Evolutionary conservation across 1,139 yeast species (phyloP), one percentile per base, ranked within the genome.

Genomic region (Yamadazyma jaroonii): DNA sequence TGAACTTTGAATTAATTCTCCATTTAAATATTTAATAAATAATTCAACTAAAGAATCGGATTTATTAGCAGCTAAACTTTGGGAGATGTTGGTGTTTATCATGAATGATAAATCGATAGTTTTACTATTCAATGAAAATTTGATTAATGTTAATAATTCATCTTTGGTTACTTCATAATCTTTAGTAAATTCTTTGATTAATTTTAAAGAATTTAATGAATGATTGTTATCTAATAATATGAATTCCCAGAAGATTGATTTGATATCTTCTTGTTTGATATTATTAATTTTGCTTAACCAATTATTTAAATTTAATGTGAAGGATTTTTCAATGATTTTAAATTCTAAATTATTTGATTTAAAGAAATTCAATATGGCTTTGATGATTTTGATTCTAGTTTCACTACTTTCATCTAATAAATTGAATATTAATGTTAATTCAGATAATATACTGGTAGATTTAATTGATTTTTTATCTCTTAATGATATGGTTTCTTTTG

Each of bases 401-500:
- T 52, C 40, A 32, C 73, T 64, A 14, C 57, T 44, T 36, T 50
- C 59, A 25, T 73, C 69, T 41, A 71, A 52, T 44, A 69, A 64
- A 59, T 72, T 72, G 65, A 72, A 72, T 35, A 67, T 56, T 31
- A 67, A 67, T 50, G 64, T 67, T 42, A 71, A 61, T 42, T 63
- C 61, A 17, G 75, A 68, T 51, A 72, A 59, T 26, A 72, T 56
- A 35, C 72, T 65, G 39, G 74, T 61, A 23, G 74, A 55, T 47
- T 66, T 70, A 45, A 72, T 66, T 32, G 73, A 60, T 51, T 61
- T 67, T 57, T 76, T 67, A 55, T 72, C 77, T 58, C 75, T 67
- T 50, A 71, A 62, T 25, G 72, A 58, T 32, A 71, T 69, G 46
- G 63, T 67, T 45, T 63, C 60, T 29, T 51, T 47, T 36, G 76